Percentiles rank a stretch among this genome's conserved stretches.
phyloP scores from a whole-genome alignment of 306 rosid genomes.

The Casuarina cunninghamiana region DNA sequence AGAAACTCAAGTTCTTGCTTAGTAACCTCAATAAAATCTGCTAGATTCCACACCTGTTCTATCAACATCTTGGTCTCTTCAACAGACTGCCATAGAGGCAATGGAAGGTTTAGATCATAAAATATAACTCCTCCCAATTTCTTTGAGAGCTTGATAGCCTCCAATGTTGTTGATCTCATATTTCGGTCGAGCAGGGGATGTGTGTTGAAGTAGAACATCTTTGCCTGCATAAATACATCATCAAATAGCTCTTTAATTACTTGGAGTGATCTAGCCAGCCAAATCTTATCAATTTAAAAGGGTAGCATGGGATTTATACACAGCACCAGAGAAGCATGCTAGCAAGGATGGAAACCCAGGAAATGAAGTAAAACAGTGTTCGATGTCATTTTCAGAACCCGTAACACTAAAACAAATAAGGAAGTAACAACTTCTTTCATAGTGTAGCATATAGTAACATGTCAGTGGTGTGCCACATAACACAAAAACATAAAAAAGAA shows the following conservation, averaged over 20 bases:
- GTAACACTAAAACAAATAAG: background rate
- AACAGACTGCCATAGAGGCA: constrained; percentile 80
- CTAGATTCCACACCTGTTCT: constrained; percentile 77
- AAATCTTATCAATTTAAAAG: background rate
- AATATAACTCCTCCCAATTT: constrained; percentile 78
- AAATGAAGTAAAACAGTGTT: background rate
- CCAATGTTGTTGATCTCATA: constrained; percentile 82
- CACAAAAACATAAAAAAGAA: background rate
- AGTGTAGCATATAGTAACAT: background rate
- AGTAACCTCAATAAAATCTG: constrained; percentile 89
- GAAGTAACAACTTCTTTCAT: background rate
- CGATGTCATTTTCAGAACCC: background rate
- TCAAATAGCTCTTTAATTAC: constrained; percentile 15
- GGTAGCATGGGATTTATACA: background rate
- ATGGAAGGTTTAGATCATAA: constrained; percentile 86
- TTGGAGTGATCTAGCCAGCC: constrained; percentile 15
- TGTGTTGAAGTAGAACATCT: constrained; percentile 87
- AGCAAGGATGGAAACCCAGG: background rate
- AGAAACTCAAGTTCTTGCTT: constrained; percentile 95
- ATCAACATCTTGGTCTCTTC: constrained; percentile 77
- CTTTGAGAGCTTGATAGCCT: constrained; percentile 73
- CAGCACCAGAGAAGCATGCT: background rate
- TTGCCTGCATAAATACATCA: constrained; percentile 64
- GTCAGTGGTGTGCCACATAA: background rate
- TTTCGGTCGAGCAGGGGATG: constrained; percentile 85